Base-by-base conservation (phyloP, 768 basidiomycete species). In the Suillus hirtellus region DNA sequence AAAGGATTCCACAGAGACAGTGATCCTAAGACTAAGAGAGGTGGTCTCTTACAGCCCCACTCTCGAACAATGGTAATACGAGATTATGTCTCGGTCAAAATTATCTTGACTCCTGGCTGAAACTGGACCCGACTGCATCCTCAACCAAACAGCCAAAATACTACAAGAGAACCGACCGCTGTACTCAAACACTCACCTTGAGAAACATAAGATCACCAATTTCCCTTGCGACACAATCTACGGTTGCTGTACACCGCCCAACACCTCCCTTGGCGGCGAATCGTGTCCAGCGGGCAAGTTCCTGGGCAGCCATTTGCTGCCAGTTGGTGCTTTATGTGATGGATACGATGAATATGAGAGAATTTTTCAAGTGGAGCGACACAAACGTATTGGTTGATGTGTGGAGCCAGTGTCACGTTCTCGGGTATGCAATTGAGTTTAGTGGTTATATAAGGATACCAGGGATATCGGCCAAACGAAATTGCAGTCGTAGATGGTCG, bases 261-360 rank as follows among this genome's bases (percentile, higher is more conserved):
- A 95, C 92, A 15, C 93, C 93, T 0, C 93, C 93, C 70, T 93
- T 94, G 5, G 80, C 84, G 0, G 93, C 93, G 72, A 95, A 94
- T 46, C 93, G 81, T 11, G 89, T 89, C 93, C 93, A 95, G 47
- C 89, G 81, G 10, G 87, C 84, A 38, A 94, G 83, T 60, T 92
- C 89, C 38, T 80, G 74, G 17, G 88, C 84, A 68, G 92, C 90
- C 87, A 93, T 88, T 6, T 5, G 55, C 21, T 17, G 9, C 15
- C 24, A 7, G 37, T 56, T 56, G 4, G 55, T 40, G 10, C 24
- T 40, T 40, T 24, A 5, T 8, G 55, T 40, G 19, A 34, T 7
- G 19, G 21, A 5, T 38, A 15, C 21, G 14, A 37, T 19, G 38
- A 10, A 52, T 52, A 24, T 38, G 14, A 19, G 4, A 38, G 4